Evolutionary conservation across 768 basidiomycete genomes (phyloP).

Genomic region (Hypsizygus marmoreus): DNA sequence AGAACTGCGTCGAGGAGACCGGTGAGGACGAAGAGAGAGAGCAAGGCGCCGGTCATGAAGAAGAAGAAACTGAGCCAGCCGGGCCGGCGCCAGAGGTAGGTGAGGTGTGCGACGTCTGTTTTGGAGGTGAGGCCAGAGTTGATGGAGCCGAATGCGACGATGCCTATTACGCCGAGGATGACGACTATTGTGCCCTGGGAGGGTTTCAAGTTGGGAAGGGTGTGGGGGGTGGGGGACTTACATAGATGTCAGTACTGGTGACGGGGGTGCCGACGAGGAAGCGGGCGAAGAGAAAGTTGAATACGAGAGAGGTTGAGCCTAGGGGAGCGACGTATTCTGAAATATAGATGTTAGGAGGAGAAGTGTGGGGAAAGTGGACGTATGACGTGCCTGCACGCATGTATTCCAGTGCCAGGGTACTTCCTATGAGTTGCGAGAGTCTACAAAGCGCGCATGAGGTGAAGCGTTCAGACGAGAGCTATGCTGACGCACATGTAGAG

Average conservation of each 20-base stretch:
- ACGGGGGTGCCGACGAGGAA: constrained; percentile 87
- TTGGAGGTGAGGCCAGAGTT: constrained; percentile 77
- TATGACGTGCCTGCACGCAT: constrained; percentile 72
- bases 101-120: constrained; percentile 75
- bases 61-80: constrained; percentile 95
- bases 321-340: constrained; percentile 95
- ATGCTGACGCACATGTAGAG: constrained; percentile 80
- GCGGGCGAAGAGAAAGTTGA: constrained; percentile 94
- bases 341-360: not conserved
- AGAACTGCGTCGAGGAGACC: constrained; percentile 76
- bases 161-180: constrained; percentile 82
- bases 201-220: not conserved
- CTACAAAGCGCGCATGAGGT: constrained; percentile 34
- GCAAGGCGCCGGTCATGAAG: constrained; percentile 69
- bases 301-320: constrained; percentile 90
- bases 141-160: constrained; percentile 84
- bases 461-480: not conserved
- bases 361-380: not conserved
- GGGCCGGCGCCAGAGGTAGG: constrained; percentile 79
- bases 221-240: constrained; percentile 32
- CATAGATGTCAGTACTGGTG: constrained; percentile 80
- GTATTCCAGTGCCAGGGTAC: constrained; percentile 84
- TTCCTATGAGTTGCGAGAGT: constrained; percentile 84
- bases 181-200: constrained; percentile 79
- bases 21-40: constrained; percentile 66